Percentiles rank a stretch among this genome's conserved stretches.
phyloP scores from a whole-genome alignment of 2,329 filamentous ascomycete species.

The Verticillium klebahnii region DNA sequence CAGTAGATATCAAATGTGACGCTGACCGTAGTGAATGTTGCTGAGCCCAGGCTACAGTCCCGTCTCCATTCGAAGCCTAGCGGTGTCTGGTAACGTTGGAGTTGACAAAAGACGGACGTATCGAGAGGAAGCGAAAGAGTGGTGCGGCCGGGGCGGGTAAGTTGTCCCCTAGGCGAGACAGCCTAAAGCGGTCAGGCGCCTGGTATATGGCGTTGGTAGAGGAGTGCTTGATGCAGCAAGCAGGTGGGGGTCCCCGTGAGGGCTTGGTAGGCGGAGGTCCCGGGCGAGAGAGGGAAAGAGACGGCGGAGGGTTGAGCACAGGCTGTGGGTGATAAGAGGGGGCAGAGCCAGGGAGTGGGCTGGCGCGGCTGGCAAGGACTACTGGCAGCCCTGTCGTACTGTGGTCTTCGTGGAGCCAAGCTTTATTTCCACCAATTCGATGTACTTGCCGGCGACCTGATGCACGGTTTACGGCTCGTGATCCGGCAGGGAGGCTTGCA shows the following conservation, averaged over 20 bases:
- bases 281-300: neutral
- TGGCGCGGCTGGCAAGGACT: neutral
- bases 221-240: conserved; percentile 1
- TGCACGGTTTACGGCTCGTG: conserved; percentile 1
- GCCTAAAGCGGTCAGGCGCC: neutral
- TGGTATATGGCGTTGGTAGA: conserved; percentile 6
- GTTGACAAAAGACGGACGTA: conserved; percentile 1
- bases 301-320: neutral
- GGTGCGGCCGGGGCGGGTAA: conserved; percentile 6
- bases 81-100: neutral
- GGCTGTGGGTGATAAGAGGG: neutral
- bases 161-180: conserved; percentile 3
- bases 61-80: neutral
- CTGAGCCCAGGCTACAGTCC: neutral
- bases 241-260: conserved; percentile 12
- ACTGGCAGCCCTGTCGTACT: neutral
- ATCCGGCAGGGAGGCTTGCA: neutral
- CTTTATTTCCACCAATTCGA: conserved; percentile 5
- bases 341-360: neutral
- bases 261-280: neutral
- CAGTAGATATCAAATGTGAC: neutral
- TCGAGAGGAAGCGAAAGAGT: conserved; percentile 6
- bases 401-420: conserved; percentile 1
- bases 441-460: neutral
- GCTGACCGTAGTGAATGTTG: neutral